Base-by-base conservation (phyloP, 1,284 basidiomycete genomes). In the Agaricales sp. region DNA sequence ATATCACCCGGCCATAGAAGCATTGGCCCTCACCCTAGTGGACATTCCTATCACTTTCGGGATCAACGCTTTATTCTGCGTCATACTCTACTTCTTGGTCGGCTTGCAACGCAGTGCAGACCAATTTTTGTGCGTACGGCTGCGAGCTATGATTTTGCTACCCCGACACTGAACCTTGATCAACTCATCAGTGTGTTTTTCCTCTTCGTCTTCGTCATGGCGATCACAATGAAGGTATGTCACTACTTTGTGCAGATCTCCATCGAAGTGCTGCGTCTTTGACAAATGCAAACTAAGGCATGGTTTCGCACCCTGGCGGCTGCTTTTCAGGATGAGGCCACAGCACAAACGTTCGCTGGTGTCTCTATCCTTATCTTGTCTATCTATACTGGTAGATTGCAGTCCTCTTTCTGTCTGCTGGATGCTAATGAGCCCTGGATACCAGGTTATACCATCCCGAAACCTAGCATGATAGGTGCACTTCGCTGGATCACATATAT, bases 1-100 rank as follows among this genome's bases (percentile, higher is more conserved):
- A 66, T 78, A 78, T 50, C 73, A 75, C 43, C 76, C 77, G 0
- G 72, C 73, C 53, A 62, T 70, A 0, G 77, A 78, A 57, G 72
- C 73, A 1, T 60, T 83, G 19, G 78, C 82, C 8, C 64, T 80
- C 45, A 79, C 78, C 1, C 54, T 84, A 4, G 77, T 80, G 38
- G 81, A 82, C 51, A 60, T 84, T 21, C 84, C 85, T 1, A 78
- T 87, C 55, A 74, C 79, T 1, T 63, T 82, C 52, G 37, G 70
- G 23, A 80, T 71, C 4, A 59, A 73, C 20, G 48, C 72, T 24
- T 51, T 75, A 12, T 84, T 81, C 60, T 58, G 61, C 25, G 61
- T 85, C 50, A 65, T 84, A 23, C 56, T 87, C 16, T 87, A 86
- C 61, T 86, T 82, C 61, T 68, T 87, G 62, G 74, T 78, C 30